phyloP scores from a whole-genome alignment of 1,139 yeast species.

The Meyerozyma elateridarum region DNA sequence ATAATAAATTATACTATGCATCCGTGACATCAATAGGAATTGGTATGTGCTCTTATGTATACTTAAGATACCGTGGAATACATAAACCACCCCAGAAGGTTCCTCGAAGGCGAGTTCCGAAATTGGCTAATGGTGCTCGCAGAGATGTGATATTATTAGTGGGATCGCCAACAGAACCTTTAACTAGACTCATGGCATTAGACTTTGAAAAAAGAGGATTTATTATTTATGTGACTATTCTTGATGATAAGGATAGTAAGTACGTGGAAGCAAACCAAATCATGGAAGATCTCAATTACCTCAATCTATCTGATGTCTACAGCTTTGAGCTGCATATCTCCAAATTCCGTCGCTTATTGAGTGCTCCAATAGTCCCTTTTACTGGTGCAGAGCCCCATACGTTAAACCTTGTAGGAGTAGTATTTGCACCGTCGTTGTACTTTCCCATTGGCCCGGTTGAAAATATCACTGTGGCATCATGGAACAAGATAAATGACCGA shows the following conservation, averaged over 20 bases:
- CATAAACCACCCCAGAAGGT: conserved; percentile 8
- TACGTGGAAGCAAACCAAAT: conserved; percentile 56
- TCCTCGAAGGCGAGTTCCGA: conserved; percentile 52
- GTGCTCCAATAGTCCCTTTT: conserved; percentile 40
- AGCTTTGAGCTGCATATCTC: conserved; percentile 34
- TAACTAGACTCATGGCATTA: conserved; percentile 63
- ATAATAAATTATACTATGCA: conserved; percentile 15
- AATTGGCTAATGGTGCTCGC: conserved; percentile 66
- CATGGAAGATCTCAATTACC: conserved; percentile 46
- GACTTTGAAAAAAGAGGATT: conserved; percentile 78
- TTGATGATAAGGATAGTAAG: conserved; percentile 58
- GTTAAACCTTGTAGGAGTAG: conserved; percentile 50
- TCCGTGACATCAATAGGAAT: conserved; percentile 27
- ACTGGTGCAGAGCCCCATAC: conserved; percentile 51
- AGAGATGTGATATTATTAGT: conserved; percentile 68
- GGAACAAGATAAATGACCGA: conserved; percentile 50
- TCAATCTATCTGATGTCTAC: conserved; percentile 27
- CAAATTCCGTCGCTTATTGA: conserved; percentile 39
- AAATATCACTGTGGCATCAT: conserved; percentile 45
- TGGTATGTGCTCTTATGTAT: conserved; percentile 19
- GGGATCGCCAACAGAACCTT: conserved; percentile 76
- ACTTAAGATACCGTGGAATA: conserved; percentile 6
- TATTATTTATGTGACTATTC: conserved; percentile 70
- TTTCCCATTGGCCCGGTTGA: conserved; percentile 71
- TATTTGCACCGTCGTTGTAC: conserved; percentile 59